Percentiles rank a stretch among this genome's conserved stretches.
phyloP scores from a whole-genome alignment of 2,329 filamentous ascomycete species.

The Ilyonectria sp. region DNA sequence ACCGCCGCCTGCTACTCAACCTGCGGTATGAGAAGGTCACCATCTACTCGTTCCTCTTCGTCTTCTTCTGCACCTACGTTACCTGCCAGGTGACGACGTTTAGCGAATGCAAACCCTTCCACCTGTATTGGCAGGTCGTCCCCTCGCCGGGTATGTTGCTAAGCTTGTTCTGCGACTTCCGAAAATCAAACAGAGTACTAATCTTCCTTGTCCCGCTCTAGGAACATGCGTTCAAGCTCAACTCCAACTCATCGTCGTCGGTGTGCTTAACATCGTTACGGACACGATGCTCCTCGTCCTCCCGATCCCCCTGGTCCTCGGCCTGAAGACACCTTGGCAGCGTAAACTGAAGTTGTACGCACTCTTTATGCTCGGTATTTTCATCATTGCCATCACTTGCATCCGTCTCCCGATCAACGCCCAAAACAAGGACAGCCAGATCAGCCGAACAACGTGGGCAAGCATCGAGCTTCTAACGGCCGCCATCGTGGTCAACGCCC shows the following conservation, averaged over 20 bases:
- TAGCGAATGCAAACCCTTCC: slow-evolving; percentile 36
- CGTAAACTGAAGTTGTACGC: slow-evolving; percentile 52
- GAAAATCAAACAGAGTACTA: too few species aligned
- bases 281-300: slow-evolving; percentile 48
- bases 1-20: slow-evolving; percentile 36
- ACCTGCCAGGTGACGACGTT: slow-evolving; percentile 37
- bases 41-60: slow-evolving; percentile 31
- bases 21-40: slow-evolving; percentile 27
- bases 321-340: slow-evolving; percentile 46
- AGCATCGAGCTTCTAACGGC: slow-evolving; percentile 55
- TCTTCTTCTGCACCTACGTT: slow-evolving; percentile 37
- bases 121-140: slow-evolving; percentile 37
- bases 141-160: slow-evolving; percentile 26
- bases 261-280: slow-evolving; percentile 46
- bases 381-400: slow-evolving; percentile 58
- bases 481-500: slow-evolving; percentile 56
- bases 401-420: slow-evolving; percentile 56
- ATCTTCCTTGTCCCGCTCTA: not conserved
- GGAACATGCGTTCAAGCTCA: slow-evolving; percentile 37
- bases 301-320: slow-evolving; percentile 47
- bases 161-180: not conserved
- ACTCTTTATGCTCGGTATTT: slow-evolving; percentile 56
- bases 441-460: slow-evolving; percentile 56
- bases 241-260: slow-evolving; percentile 40
- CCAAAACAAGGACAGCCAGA: slow-evolving; percentile 52